Conservation (phyloP, 2,329 filamentous ascomycete species). For the Shiraia sp. region DNA sequence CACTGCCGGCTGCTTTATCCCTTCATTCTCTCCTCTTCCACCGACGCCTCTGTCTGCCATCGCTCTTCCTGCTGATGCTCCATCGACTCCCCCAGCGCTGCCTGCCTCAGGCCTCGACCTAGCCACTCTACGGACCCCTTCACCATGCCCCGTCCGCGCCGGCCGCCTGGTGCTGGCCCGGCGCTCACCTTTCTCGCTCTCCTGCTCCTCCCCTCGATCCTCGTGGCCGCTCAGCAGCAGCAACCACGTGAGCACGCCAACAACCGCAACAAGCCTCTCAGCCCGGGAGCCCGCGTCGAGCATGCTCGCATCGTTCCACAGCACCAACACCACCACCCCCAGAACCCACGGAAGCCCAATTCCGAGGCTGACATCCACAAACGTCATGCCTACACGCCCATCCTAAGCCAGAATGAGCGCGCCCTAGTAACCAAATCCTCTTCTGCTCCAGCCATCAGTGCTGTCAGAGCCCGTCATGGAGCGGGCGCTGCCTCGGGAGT, state of each 20-base stretch:
- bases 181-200: conserved; percentile 42
- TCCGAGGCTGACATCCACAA: conserved; percentile 20
- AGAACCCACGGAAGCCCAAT: conserved; percentile 11
- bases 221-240: conserved; percentile 49
- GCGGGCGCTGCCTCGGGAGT: conserved; percentile 52
- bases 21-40: conserved; percentile 13
- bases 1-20: conserved; percentile 8
- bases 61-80: conserved; percentile 33
- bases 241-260: conserved; percentile 32
- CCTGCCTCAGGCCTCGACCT: conserved; percentile 34
- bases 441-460: conserved; percentile 79
- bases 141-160: conserved; percentile 45
- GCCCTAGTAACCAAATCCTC: conserved; percentile 82
- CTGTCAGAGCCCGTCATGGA: conserved; percentile 93
- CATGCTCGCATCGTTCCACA: conserved; percentile 18
- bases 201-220: conserved; percentile 40
- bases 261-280: conserved; percentile 27
- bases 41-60: too few relatives aligned
- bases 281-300: conserved; percentile 31
- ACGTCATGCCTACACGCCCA: conserved; percentile 30
- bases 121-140: conserved; percentile 21
- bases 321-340: conserved; percentile 5
- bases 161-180: conserved; percentile 46
- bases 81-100: conserved; percentile 33
- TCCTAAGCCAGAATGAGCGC: conserved; percentile 71